These are phyloP conservation scores for Lanmaoa pseudosensibilis DNA, from an alignment of 768 basidiomycete genomes.

Conservation along the genomic window DNA sequence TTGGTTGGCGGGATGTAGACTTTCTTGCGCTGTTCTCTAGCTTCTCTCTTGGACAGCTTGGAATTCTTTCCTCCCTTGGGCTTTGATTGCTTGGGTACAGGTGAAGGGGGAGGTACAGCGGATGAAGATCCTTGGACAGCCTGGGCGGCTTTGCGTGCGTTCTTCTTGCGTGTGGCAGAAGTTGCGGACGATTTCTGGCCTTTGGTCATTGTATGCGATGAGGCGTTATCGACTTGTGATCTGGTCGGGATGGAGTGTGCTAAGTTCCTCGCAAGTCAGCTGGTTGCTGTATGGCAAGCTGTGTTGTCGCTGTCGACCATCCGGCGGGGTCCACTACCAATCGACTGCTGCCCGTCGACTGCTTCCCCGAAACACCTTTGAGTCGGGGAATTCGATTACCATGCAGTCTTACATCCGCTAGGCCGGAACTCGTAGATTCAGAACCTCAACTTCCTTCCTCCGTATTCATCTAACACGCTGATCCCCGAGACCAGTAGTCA, in stretches of 20 bases:
- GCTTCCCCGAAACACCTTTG: neutral
- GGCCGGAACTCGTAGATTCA: neutral
- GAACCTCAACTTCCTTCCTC: neutral
- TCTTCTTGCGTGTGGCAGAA: conserved; percentile 89
- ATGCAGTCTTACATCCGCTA: neutral
- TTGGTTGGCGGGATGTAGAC: conserved; percentile 85
- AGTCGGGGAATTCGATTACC: neutral
- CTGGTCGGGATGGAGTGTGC: neutral
- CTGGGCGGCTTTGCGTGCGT: conserved; percentile 69
- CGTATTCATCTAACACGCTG: neutral
- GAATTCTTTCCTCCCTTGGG: conserved; percentile 50
- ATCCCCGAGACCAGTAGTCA: too few species aligned
- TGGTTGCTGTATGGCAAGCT: neutral
- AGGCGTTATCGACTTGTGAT: conserved; percentile 6
- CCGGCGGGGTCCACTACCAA: neutral
- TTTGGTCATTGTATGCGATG: conserved; percentile 40
- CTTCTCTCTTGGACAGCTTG: conserved; percentile 42
- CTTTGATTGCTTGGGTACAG: conserved; percentile 43
- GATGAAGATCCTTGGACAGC: conserved; percentile 17
- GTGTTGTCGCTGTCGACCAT: neutral
- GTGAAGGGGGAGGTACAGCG: conserved; percentile 34
- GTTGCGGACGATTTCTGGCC: conserved; percentile 74
- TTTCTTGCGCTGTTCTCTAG: conserved; percentile 78
- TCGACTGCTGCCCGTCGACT: neutral
- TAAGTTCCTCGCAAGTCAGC: too few species aligned